Conservation (phyloP, 2,329 filamentous ascomycete species). For the Claviceps purpurea region DNA sequence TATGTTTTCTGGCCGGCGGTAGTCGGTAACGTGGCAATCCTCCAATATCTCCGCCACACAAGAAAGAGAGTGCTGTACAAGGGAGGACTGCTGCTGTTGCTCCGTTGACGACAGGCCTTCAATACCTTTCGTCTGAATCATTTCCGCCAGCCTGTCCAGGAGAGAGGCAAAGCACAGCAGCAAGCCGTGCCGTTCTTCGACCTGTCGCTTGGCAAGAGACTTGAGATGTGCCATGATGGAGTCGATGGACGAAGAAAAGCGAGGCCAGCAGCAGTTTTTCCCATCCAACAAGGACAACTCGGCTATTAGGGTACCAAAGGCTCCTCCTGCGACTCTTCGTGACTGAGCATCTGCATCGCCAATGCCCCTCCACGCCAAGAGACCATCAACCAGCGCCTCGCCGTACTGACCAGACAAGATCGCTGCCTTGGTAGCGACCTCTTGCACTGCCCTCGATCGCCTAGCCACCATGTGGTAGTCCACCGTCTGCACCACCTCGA, state of each 20-base stretch:
- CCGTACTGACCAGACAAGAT: slow-evolving; percentile 57
- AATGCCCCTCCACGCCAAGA: slow-evolving; percentile 81
- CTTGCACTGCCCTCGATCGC: slow-evolving; percentile 65
- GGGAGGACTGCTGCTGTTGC: slow-evolving; percentile 6
- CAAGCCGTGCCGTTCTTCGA: slow-evolving; percentile 58
- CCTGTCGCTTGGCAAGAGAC: slow-evolving; percentile 38
- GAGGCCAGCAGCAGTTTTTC: slow-evolving; percentile 9
- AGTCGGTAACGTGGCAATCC: slow-evolving; percentile 27
- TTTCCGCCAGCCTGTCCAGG: slow-evolving; percentile 31
- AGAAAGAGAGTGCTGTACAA: slow-evolving; percentile 17
- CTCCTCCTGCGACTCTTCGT: slow-evolving; percentile 55
- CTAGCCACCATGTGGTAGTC: slow-evolving; percentile 90
- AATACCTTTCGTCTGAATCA: slow-evolving; percentile 12
- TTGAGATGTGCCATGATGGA: slow-evolving; percentile 31
- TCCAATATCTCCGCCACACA: slow-evolving; percentile 23
- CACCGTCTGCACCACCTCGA: slow-evolving; percentile 73
- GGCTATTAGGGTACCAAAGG: slow-evolving; percentile 48
- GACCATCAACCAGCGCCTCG: slow-evolving; percentile 51
- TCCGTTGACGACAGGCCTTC: background rate
- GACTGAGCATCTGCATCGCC: slow-evolving; percentile 63
- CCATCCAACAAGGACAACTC: slow-evolving; percentile 19
- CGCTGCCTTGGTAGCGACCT: slow-evolving; percentile 59
- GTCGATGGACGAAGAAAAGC: slow-evolving; percentile 22
- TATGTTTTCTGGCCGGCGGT: slow-evolving; percentile 50
- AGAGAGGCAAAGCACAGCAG: slow-evolving; percentile 48